Conservation (phyloP, 495 filamentous ascomycete species). For the Penicillium flavigenum region DNA sequence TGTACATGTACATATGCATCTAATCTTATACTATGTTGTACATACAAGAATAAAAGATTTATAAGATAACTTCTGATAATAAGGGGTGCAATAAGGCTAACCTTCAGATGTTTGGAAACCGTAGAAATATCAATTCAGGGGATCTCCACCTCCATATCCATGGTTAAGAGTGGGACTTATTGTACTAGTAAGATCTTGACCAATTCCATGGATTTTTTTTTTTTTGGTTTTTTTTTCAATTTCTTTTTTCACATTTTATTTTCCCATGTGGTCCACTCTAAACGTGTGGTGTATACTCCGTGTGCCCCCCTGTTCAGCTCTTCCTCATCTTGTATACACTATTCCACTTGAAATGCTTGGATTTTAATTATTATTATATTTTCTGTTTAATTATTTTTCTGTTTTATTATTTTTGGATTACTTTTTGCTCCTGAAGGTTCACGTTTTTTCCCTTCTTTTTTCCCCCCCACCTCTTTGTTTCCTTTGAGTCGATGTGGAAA, state of each 20-base stretch:
- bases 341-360: background rate
- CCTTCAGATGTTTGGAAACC: no score
- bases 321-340: no score
- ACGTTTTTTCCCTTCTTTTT: background rate
- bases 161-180: slow-evolving; percentile 4
- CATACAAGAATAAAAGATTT: no score
- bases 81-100: no score
- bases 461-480: slow-evolving; percentile 19
- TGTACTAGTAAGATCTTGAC: slow-evolving; percentile 3
- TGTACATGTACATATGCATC: no score
- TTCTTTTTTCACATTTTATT: background rate
- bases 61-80: no score
- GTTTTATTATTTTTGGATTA: background rate
- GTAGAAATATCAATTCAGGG: background rate
- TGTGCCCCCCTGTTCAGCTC: no score
- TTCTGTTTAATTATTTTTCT: background rate
- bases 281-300: no score
- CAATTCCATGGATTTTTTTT: background rate
- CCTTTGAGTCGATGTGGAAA: slow-evolving; percentile 46
- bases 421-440: background rate
- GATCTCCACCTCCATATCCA: slow-evolving; percentile 6
- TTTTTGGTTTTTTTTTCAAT: background rate
- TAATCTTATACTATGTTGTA: no score
- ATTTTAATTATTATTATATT: slow-evolving; percentile 5
- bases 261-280: no score